Evolutionary conservation across 208 protist genomes (phyloP).

Genomic region (Wallacemonas rigidus): DNA sequence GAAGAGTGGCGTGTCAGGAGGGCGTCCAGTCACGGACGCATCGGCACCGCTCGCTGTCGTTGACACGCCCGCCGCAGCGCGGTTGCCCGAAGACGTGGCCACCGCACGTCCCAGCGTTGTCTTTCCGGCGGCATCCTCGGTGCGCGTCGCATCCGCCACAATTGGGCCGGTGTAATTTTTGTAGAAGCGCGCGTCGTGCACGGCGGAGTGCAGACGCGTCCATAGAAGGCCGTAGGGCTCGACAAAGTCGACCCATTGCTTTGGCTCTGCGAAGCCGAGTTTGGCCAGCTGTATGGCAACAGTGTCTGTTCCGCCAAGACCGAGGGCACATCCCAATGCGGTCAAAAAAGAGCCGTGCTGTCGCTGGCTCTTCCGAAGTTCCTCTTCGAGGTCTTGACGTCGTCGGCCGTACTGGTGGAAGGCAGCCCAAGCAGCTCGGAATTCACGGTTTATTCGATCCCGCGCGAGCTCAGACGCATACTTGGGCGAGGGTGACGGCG

Average conservation of each 20-base stretch:
- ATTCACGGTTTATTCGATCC: neutral
- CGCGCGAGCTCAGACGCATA: neutral
- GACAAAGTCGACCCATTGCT: constrained; percentile 30
- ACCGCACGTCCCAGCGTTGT: too few species aligned
- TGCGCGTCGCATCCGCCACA: neutral
- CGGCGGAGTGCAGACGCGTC: constrained; percentile 31
- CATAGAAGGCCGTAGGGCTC: constrained; percentile 35
- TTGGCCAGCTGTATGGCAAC: constrained; percentile 27
- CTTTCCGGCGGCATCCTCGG: neutral
- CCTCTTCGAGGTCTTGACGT: neutral
- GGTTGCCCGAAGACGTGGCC: too few species aligned
- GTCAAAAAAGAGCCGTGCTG: neutral
- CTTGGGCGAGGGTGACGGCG: neutral
- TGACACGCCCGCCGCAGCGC: too few species aligned
- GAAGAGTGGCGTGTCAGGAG: constrained; percentile 21
- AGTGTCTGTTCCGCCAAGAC: constrained; percentile 22
- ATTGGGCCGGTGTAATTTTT: constrained; percentile 28
- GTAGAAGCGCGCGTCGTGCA: constrained; percentile 39
- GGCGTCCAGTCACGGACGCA: neutral
- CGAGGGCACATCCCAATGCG: neutral
- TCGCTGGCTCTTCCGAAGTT: neutral
- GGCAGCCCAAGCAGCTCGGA: neutral
- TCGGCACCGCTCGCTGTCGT: too few species aligned
- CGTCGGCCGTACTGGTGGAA: neutral
- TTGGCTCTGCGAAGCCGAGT: constrained; percentile 29